Percentiles rank a stretch among this genome's conserved stretches.
phyloP scores from a whole-genome alignment of 2,329 filamentous ascomycete species.

The Hypoxylon sp. region DNA sequence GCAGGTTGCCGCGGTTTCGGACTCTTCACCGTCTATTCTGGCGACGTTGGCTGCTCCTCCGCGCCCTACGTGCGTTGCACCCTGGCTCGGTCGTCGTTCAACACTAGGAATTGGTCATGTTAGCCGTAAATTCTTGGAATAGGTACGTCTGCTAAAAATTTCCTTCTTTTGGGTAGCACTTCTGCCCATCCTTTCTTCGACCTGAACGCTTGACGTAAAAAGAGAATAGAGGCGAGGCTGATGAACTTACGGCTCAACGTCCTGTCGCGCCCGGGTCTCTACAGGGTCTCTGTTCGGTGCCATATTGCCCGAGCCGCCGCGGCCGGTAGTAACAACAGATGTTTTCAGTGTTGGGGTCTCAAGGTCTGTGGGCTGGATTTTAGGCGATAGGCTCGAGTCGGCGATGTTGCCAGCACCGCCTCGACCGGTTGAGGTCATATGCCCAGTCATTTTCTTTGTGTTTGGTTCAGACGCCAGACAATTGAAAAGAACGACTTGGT shows the following conservation, averaged over 20 bases:
- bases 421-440: conserved; percentile 76
- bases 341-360: conserved; percentile 87
- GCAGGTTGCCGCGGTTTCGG: conserved; percentile 72
- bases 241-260: conserved; percentile 77
- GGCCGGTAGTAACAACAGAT: conserved; percentile 88
- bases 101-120: conserved; percentile 58
- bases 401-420: conserved; percentile 85
- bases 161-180: background rate
- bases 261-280: conserved; percentile 84
- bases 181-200: background rate
- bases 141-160: background rate
- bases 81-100: conserved; percentile 69
- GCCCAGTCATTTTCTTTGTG: conserved; percentile 56
- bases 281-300: conserved; percentile 77
- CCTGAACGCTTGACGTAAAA: background rate
- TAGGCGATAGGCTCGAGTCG: conserved; percentile 63
- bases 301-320: conserved; percentile 92
- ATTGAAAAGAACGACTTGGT: background rate
- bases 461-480: background rate
- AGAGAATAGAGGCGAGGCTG: background rate
- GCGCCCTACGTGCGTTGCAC: conserved; percentile 76
- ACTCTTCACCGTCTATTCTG: conserved; percentile 62
- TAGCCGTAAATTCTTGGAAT: conserved; percentile 5
- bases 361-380: conserved; percentile 74
- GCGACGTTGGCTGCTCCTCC: conserved; percentile 82